These are phyloP conservation scores for Lunularia cruciata DNA, from an alignment of 225 moss, liverwort and hornwort genomes.

Conservation along the genomic window DNA sequence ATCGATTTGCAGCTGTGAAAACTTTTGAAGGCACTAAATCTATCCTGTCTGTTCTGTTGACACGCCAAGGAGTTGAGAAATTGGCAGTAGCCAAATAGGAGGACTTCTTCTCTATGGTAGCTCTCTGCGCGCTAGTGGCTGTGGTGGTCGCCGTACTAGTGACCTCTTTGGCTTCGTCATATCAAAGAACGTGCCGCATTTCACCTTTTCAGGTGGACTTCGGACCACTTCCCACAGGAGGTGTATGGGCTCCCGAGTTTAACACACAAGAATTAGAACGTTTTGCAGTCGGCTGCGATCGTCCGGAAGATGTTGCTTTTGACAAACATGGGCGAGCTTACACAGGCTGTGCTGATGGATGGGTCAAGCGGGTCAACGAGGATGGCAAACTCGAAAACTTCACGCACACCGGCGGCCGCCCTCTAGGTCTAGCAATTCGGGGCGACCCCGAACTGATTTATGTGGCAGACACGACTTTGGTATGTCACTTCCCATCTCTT, in stretches of 20 bases:
- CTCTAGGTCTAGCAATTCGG: conserved; percentile 49
- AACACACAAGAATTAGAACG: conserved; percentile 42
- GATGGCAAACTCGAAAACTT: conserved; percentile 57
- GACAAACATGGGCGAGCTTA: conserved; percentile 44
- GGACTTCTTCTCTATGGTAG: no score
- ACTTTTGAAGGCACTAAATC: no score
- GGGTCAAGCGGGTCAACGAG: conserved; percentile 59
- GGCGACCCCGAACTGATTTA: conserved; percentile 45
- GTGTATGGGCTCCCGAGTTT: conserved; percentile 47
- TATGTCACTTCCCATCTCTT: not conserved
- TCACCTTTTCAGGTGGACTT: conserved; percentile 44
- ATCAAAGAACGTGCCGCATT: conserved; percentile 42
- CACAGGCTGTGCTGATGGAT: conserved; percentile 48
- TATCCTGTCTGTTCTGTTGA: no score
- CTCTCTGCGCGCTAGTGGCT: conserved; percentile 9
- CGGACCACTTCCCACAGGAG: conserved; percentile 23
- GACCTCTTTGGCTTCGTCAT: conserved; percentile 29
- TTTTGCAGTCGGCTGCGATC: conserved; percentile 34
- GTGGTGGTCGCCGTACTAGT: conserved; percentile 38
- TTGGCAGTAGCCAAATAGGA: no score
- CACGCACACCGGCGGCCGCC: conserved; percentile 44
- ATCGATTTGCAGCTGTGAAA: no score
- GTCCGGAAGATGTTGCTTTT: conserved; percentile 53
- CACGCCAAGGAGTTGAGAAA: no score
- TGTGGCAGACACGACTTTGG: conserved; percentile 16